phyloP scores from a whole-genome alignment of 2,329 filamentous ascomycete genomes.

The Penicillium sclerotiorum region DNA sequence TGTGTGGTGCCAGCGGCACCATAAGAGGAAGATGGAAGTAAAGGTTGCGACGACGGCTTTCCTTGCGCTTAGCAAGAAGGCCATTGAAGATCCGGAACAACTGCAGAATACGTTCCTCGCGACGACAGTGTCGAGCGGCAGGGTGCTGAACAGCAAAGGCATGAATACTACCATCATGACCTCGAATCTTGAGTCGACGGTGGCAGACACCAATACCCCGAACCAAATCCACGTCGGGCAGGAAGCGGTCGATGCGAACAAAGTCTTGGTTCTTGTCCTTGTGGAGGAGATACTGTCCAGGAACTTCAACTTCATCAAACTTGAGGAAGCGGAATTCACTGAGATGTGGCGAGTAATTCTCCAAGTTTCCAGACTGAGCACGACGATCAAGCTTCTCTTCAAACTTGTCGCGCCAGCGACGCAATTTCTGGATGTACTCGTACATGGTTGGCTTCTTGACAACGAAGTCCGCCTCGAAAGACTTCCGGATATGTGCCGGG shows the following conservation, averaged over 20 bases:
- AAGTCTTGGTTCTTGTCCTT: conserved; percentile 99
- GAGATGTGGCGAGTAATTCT: conserved; percentile 84
- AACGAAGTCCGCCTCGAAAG: conserved; percentile 98
- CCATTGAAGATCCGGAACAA: conserved; percentile 98
- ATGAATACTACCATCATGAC: conserved; percentile 96
- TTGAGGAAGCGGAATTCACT: conserved; percentile 98
- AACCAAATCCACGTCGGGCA: conserved; percentile 91
- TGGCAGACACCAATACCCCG: conserved; percentile 89
- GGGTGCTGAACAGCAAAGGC: conserved; percentile 96
- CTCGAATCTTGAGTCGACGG: conserved; percentile 89
- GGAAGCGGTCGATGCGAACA: conserved; percentile 92
- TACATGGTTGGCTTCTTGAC: conserved; percentile 94
- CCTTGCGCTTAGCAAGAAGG: conserved; percentile 86
- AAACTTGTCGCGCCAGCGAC: conserved; percentile 95
- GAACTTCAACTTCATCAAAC: conserved; percentile 97
- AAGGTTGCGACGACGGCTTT: conserved; percentile 87
- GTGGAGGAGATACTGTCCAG: conserved; percentile 94
- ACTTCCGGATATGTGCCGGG: conserved; percentile 89
- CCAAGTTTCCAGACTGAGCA: conserved; percentile 71
- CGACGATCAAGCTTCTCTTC: conserved; percentile 95
- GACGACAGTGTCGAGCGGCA: conserved; percentile 84
- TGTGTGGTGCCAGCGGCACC: conserved; percentile 91
- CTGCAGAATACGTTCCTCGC: conserved; percentile 93
- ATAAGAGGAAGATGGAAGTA: conserved; percentile 96
- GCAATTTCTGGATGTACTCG: conserved; percentile 96